phyloP scores from a whole-genome alignment of 805 yeast species.

The Cyberlindnera suaveolens region DNA sequence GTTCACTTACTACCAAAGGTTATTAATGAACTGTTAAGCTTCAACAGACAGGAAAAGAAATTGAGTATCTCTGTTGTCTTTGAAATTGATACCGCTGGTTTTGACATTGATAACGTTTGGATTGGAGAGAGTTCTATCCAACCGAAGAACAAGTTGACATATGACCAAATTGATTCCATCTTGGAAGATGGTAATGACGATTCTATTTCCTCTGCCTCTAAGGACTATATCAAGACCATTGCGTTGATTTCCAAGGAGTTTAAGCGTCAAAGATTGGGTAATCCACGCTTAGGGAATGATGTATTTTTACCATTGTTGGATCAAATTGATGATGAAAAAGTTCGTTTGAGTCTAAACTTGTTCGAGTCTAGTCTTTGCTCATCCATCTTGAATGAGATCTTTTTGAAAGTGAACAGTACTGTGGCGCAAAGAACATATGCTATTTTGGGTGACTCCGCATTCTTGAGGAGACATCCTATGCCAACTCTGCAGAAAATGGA shows the following conservation, averaged over 20 bases:
- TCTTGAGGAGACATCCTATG: conserved; percentile 80
- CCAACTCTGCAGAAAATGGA: conserved; percentile 82
- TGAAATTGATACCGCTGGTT: conserved; percentile 65
- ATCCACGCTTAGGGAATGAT: conserved; percentile 38
- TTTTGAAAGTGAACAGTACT: conserved; percentile 74
- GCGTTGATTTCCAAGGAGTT: conserved; percentile 62
- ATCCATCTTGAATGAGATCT: conserved; percentile 64
- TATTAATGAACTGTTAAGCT: conserved; percentile 53
- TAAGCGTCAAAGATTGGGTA: conserved; percentile 58
- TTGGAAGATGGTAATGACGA: conserved; percentile 26
- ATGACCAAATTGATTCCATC: conserved; percentile 49
- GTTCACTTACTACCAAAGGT: conserved; percentile 61
- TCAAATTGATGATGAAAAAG: conserved; percentile 81
- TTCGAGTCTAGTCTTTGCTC: conserved; percentile 55
- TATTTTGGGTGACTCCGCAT: conserved; percentile 70
- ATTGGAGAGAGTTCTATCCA: conserved; percentile 65
- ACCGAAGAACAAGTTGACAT: conserved; percentile 54
- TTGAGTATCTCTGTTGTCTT: conserved; percentile 75
- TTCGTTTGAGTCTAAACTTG: conserved; percentile 63
- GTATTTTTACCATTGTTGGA: conserved; percentile 60
- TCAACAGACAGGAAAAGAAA: conserved; percentile 51
- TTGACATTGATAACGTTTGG: conserved; percentile 70
- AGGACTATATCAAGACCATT: conserved; percentile 59
- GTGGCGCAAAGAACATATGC: conserved; percentile 78
- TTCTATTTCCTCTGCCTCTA: conserved; percentile 44